Evolutionary conservation across 495 filamentous ascomycete species (phyloP).

Genomic region (Xylaria scruposa): DNA sequence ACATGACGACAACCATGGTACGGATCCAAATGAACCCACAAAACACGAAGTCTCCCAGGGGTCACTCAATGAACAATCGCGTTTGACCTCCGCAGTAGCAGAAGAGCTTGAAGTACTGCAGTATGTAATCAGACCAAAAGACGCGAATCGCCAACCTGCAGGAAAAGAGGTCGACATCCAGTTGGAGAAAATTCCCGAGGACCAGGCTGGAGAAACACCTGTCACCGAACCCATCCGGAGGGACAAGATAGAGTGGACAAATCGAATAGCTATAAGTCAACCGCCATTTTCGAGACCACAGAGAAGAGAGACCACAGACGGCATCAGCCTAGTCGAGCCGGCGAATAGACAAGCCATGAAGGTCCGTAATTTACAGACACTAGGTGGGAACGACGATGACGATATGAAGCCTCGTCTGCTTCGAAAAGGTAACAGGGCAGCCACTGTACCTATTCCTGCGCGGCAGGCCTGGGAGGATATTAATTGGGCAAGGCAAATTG

Average conservation of each 20-base stretch:
- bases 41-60: background rate
- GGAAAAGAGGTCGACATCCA: background rate
- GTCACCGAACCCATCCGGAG: background rate
- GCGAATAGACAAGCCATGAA: background rate
- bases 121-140: background rate
- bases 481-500: constrained; percentile 1
- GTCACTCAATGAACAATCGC: background rate
- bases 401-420: background rate
- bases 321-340: background rate
- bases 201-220: background rate
- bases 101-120: background rate
- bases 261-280: background rate
- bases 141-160: background rate
- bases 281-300: background rate
- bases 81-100: background rate
- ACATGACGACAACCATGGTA: background rate
- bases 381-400: background rate
- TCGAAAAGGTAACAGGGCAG: background rate
- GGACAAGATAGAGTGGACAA: background rate
- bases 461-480: background rate
- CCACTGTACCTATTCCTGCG: background rate
- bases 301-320: background rate
- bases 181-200: background rate
- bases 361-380: background rate
- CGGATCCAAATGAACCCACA: background rate